Evolutionary conservation across 139 green algal genomes (phyloP).

Genomic region (Chlamydomonas sp.): DNA sequence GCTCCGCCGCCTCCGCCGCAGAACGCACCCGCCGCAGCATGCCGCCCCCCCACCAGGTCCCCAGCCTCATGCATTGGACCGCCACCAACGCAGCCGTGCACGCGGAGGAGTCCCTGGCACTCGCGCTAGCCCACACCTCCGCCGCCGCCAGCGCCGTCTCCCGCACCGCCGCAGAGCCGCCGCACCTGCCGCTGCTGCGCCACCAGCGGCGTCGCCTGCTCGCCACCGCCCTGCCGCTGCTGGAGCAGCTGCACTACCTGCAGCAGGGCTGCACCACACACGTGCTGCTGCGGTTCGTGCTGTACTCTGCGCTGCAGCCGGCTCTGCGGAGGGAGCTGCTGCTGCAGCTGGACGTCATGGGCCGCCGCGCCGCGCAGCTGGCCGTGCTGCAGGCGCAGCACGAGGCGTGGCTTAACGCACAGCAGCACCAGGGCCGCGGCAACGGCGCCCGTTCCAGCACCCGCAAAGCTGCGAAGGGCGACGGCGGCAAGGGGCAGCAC

Average conservation of each 20-base stretch:
- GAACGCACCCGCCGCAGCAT: not conserved
- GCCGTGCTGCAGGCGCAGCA: slow-evolving; percentile 23
- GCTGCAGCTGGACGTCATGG: slow-evolving; percentile 1
- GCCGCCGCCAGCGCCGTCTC: not conserved
- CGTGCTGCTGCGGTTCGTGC: slow-evolving; percentile 24
- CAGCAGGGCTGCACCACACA: slow-evolving; percentile 24
- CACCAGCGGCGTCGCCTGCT: slow-evolving; percentile 7
- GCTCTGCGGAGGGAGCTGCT: not conserved
- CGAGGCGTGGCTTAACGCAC: not conserved
- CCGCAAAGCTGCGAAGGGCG: not conserved
- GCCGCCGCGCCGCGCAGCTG: not conserved
- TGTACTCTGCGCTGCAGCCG: slow-evolving; percentile 5
- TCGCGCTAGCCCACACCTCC: not conserved
- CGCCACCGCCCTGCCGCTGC: slow-evolving; percentile 1
- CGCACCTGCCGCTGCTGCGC: slow-evolving; percentile 25
- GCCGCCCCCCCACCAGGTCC: not conserved
- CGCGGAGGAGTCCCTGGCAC: not conserved
- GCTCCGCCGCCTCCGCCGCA: not conserved
- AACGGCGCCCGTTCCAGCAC: not conserved
- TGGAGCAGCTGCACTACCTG: slow-evolving; percentile 1
- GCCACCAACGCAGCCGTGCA: not conserved
- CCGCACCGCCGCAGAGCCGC: not conserved
- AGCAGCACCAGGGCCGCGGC: not conserved
- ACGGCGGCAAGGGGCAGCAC: not conserved
- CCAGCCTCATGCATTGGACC: not conserved